Evolutionary conservation across 192 early-diverging fungal genomes (phyloP).

Genomic region (Umbelopsis isabellina): DNA sequence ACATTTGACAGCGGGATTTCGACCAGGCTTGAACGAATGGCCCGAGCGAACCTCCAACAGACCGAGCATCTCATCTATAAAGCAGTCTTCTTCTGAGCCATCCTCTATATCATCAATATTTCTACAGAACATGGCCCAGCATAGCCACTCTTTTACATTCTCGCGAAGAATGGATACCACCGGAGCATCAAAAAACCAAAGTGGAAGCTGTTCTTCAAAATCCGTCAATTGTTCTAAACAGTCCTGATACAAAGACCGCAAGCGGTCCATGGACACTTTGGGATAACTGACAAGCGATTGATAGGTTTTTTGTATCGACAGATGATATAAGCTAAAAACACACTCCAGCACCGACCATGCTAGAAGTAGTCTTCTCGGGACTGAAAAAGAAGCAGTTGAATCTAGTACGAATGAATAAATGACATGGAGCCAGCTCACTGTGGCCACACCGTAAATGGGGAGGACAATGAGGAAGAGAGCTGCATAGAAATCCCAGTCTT

Average conservation of each 20-base stretch:
- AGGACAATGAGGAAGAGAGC: constrained; percentile 1
- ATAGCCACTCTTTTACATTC: constrained; percentile 9
- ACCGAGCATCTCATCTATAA: constrained; percentile 2
- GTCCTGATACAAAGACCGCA: constrained; percentile 8
- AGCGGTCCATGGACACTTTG: constrained; percentile 4
- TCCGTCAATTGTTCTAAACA: constrained; percentile 10
- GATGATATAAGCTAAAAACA: constrained; percentile 7
- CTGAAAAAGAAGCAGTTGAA: neutral
- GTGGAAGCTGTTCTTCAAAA: constrained; percentile 16
- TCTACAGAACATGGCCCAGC: constrained; percentile 11
- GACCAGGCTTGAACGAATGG: constrained; percentile 24
- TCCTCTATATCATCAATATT: neutral
- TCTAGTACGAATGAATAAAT: neutral
- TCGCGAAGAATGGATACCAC: neutral
- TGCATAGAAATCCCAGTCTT: constrained; percentile 11
- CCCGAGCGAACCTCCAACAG: neutral
- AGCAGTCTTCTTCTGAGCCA: constrained; percentile 9
- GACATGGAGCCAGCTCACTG: neutral
- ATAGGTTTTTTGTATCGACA: neutral
- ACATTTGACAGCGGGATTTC: constrained; percentile 26
- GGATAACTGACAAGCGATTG: constrained; percentile 8
- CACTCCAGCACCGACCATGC: constrained; percentile 3
- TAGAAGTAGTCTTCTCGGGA: constrained; percentile 11
- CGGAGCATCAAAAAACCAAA: constrained; percentile 15
- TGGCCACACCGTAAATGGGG: constrained; percentile 1